Evolutionary conservation across 805 yeast species (phyloP).

Genomic region (Saccharomycopsis babjevae): DNA sequence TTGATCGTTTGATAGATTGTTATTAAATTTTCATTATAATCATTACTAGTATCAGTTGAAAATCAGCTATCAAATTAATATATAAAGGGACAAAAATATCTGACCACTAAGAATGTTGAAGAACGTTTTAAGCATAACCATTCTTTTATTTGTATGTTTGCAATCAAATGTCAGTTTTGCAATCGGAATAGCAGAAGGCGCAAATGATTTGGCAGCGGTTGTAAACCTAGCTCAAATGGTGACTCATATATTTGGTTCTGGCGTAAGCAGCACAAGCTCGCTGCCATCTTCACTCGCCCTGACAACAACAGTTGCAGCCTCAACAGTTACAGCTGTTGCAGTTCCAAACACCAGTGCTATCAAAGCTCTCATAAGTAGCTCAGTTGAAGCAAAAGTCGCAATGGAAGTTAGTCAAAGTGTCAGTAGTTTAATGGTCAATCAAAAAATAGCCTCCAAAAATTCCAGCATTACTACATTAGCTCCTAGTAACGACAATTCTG

Average conservation of each 20-base stretch:
- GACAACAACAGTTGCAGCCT: background rate
- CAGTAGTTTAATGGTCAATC: background rate
- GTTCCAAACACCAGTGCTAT: background rate
- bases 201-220: background rate
- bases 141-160: background rate
- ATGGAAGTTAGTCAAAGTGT: background rate
- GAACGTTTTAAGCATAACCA: background rate
- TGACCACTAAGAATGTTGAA: background rate
- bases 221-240: background rate
- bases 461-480: background rate
- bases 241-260: background rate
- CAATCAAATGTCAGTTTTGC: background rate
- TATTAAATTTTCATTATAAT: no score
- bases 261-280: background rate
- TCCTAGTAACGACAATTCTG: background rate
- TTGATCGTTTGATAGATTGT: no score
- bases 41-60: no score
- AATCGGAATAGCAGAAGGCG: background rate
- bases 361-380: background rate
- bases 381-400: background rate
- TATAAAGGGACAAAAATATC: no score
- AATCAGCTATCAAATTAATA: no score
- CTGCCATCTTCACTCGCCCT: background rate
- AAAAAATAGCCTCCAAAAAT: background rate
- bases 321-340: conserved; percentile 1